Evolutionary conservation across 495 filamentous ascomycete genomes (phyloP), one percentile per base, ranked within the genome.

Genomic region (Annulohypoxylon moriforme): DNA sequence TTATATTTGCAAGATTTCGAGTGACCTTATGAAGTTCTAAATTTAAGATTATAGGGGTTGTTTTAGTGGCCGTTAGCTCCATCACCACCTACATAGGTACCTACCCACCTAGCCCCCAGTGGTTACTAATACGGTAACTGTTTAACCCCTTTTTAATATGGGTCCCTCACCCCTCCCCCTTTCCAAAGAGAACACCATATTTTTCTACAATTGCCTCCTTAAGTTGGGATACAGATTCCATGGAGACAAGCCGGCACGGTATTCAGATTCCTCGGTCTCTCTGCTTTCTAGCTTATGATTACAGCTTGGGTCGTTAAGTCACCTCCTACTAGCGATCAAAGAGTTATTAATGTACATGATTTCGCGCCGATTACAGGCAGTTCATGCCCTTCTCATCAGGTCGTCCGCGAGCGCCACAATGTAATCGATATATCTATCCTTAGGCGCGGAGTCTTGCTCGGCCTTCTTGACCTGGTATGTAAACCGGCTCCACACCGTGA

Each of bases 401-500:
- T 57, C 33, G 3, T 49, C 40, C 9, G 38, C 58, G 10, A 60
- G 40, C 25, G 0, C 9, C 5, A 18, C 16, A n/a, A 60, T 44
- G n/a, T 60, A 60, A 2, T 60, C 24, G 10, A 60, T 47, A 5
- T 44, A 60, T 9, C 9, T 11, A 18, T 60, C 57, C 38, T 60
- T 46, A 44, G 57, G 24, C 14, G 22, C 24, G 3, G 38, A 31
- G 1, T 65, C 42, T 11, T 29, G 27, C 68, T 69, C 60, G 27
- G 57, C 60, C 66, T 64, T 40, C 49, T 77, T 64, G 3, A 68
- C 57, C 29, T 64, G 38, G 33, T 36, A 31, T 27, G 68, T 62
- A 33, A 77, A 76, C 4, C 59, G 31, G 22, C 69, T 25, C 71
- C 75, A 72, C 16, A 77, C 74, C 53, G 47, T 61, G 16, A 77